Base-by-base conservation (phyloP, 495 filamentous ascomycete species). In the Penicillium goetzii region DNA sequence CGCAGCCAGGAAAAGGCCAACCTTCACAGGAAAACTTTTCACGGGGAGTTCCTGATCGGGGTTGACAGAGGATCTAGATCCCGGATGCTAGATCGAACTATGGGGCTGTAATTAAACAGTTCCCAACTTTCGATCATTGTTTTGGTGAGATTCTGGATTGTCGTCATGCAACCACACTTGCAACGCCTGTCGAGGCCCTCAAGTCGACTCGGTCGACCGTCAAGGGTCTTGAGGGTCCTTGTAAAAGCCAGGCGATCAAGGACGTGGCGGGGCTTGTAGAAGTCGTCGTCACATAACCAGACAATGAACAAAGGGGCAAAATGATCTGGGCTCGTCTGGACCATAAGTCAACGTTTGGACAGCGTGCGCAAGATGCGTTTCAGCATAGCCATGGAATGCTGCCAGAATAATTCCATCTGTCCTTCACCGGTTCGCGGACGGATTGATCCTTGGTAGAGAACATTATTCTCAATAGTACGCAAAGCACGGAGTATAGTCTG, bases 281-380 rank as follows among this genome's bases (percentile, higher is more conserved):
- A 58, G 55, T 60, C 66, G 62, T 70, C 65, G 65, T 70, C 65
- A 68, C 59, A 56, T 62, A 52, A 63, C 65, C 68, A 66, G 34
- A 65, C 30, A 33, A 32, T 32, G 38, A 9, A 58, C 7, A 33
- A 23, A 56, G 30, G 19, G 34, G 10, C 28, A 12, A 26, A 43
- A 19, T 34, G 14, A 56, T 61, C 51, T 57, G 55, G 55, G 10
- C 25, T 57, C 23, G 3, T 26, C 21, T 26, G 11, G 23, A 30
- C 25, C 38, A 8, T 30, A 14, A 30, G 23, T 49, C 33, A 56
- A 28, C 4, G 57, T 19, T 30, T 51, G 14, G 53, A 26, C 23
- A 30, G 14, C 41, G 12, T 50, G 40, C 19, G 38, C 36, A 56
- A 56, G 52, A 36, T 54, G 30, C 34, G 40, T 36, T 56, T 62